Base-by-base conservation (phyloP, 208 protist genomes). In the Wallacemonas sp. region DNA sequence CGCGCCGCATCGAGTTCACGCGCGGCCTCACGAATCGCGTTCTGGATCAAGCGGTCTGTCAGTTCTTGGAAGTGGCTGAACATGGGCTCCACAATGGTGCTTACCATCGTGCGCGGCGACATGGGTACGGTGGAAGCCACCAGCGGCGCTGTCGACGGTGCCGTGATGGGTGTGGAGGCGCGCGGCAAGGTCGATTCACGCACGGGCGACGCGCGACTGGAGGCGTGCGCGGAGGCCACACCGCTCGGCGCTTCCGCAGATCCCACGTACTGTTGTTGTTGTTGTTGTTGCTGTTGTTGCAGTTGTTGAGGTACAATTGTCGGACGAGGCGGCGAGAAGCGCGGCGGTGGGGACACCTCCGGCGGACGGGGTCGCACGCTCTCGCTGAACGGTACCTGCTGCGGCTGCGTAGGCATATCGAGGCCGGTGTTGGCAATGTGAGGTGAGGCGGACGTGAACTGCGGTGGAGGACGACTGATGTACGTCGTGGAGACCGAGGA, bases 21-120 rank as follows among this genome's bases (percentile, higher is more conserved):
- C 41, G 89, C 85, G 3, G 85, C 85, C 46, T 83, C 79, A 21
- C 76, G 80, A 36, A 92, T 84, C 17, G 85, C 81, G n/a, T 65
- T 66, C 3, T 76, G 73, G 50, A 91, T 76, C 24, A 87, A 30
- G 42, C 54, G 21, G 59, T 54, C 46, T 41, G 42, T 36, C 15
- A 65, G 39, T 37, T 42, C 33, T 38, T 71, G 45, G 64, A 59
- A 66, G 32, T 57, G 54, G 45, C 48, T 58, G 54, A 44, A 61
- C 29, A 44, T 52, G 45, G 38, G 58, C 24, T 10, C 46, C 19
- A 54, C 66, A 53, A 33, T 29, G 13, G 58, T 34, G 13, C 30
- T 54, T 6, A 72, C 37, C 30, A 71, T 38, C 6, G 70, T 58
- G 12, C 22, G 59, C 21, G 71, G 71, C 29, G 71, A 54, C 17